Evolutionary conservation across 2,329 filamentous ascomycete species (phyloP).

Genomic region (Microcyclosporella mali): DNA sequence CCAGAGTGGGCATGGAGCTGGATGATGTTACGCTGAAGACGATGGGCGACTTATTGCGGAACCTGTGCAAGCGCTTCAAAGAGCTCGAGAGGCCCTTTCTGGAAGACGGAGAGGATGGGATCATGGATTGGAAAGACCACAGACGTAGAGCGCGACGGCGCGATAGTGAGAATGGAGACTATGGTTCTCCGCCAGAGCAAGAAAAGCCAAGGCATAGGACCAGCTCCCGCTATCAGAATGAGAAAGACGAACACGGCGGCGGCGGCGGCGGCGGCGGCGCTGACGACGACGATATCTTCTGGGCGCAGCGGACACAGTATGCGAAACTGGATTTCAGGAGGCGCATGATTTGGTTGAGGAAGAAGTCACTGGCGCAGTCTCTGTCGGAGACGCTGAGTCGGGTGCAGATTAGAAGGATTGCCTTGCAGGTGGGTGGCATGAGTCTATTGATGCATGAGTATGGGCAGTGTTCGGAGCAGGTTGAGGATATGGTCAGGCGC

Average conservation of each 20-base stretch:
- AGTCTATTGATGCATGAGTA: constrained; percentile 28
- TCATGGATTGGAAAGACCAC: constrained; percentile 17
- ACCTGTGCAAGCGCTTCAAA: constrained; percentile 34
- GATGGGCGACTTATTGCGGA: constrained; percentile 32
- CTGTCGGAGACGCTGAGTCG: constrained; percentile 33
- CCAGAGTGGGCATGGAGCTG: constrained; percentile 23
- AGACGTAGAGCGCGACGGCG: constrained; percentile 16
- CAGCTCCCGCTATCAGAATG: constrained; percentile 9
- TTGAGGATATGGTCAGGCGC: constrained; percentile 21
- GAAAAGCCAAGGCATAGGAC: constrained; percentile 11
- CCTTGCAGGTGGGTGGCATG: constrained; percentile 31
- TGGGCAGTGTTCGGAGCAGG: constrained; percentile 18
- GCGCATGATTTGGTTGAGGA: constrained; percentile 34
- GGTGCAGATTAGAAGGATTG: constrained; percentile 36
- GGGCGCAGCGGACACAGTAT: constrained; percentile 31
- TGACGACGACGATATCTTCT: constrained; percentile 28
- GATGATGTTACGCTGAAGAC: constrained; percentile 34
- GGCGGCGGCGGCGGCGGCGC: no score
- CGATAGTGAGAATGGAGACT: constrained; percentile 22
- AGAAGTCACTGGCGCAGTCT: constrained; percentile 32
- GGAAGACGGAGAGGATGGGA: constrained; percentile 20
- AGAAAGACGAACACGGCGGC: constrained; percentile 24
- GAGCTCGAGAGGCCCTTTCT: constrained; percentile 36
- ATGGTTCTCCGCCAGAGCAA: constrained; percentile 28
- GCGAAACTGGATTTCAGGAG: constrained; percentile 30